phyloP scores from a whole-genome alignment of 1,284 basidiomycete species.

The Ceratobasidium sp. region DNA sequence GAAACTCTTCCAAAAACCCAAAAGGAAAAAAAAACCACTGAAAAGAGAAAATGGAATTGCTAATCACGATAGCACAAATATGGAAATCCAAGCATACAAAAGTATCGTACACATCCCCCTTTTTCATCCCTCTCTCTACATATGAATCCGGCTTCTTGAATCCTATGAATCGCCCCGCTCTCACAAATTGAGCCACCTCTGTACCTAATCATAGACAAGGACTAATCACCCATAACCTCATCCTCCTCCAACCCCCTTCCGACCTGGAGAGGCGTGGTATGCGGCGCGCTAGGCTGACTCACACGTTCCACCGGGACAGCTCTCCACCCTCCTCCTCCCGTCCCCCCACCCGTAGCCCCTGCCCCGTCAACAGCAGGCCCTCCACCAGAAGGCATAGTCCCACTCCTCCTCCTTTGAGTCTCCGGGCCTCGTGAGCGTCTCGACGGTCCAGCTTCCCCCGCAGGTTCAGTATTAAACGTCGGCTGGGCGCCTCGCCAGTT shows the following conservation, averaged over 20 bases:
- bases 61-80: conserved; percentile 21
- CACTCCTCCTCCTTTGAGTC: conserved; percentile 3
- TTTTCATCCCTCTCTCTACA: neutral
- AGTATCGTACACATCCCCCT: neutral
- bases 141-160: neutral
- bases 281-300: conserved; percentile 27
- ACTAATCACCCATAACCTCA: conserved; percentile 17
- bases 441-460: conserved; percentile 21
- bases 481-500: neutral
- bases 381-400: conserved; percentile 10
- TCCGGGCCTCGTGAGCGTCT: conserved; percentile 21
- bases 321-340: neutral
- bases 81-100: conserved; percentile 13
- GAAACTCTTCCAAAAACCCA: neutral
- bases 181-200: neutral
- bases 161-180: neutral
- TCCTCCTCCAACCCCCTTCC: conserved; percentile 9
- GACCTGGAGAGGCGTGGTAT: conserved; percentile 7
- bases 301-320: conserved; percentile 19
- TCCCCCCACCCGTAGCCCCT: neutral
- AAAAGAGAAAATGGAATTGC: conserved; percentile 18
- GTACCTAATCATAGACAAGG: neutral
- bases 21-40: neutral
- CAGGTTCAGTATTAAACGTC: neutral
- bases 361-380: neutral